phyloP scores from a whole-genome alignment of 75 land plant species.

The Adiantum capillusveneris region DNA sequence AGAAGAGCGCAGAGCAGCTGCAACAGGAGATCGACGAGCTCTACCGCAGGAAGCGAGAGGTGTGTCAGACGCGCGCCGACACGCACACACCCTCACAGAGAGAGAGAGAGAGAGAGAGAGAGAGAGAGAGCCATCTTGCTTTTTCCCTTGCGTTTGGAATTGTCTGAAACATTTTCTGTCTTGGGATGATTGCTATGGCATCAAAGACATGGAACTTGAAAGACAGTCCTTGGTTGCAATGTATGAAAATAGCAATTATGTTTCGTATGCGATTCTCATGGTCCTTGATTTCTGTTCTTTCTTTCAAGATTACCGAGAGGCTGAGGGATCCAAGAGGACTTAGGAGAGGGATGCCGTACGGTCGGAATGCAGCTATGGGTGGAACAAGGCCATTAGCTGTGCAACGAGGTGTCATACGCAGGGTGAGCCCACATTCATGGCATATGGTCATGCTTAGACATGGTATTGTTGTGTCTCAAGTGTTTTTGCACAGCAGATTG shows the following conservation, averaged over 20 bases:
- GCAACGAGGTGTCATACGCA: constrained; percentile 57
- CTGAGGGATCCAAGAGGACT: constrained; percentile 82
- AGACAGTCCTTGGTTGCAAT: no score
- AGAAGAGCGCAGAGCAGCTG: constrained; percentile 82
- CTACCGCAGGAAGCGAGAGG: constrained; percentile 87
- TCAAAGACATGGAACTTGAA: no score
- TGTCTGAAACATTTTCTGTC: no score
- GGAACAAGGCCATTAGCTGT: constrained; percentile 25
- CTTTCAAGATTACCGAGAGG: constrained; percentile 68
- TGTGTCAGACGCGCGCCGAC: not conserved
- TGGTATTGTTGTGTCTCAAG: not conserved
- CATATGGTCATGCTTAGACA: no score
- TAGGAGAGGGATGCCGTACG: constrained; percentile 45
- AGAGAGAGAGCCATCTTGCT: not conserved
- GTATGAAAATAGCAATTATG: no score
- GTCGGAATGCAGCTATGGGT: constrained; percentile 30
- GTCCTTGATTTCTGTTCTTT: no score
- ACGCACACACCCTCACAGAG: not conserved
- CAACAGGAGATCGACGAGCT: constrained; percentile 93
- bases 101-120: not conserved
- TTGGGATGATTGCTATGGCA: no score
- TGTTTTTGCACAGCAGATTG: constrained; percentile 1
- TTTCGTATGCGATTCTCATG: no score
- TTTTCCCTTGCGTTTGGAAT: no score
- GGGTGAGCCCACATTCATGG: constrained; percentile 23